Percentiles rank a stretch among this genome's conserved stretches.
Conservation (phyloP, 345 rosid genomes). For the Aquilaria sinensis region DNA sequence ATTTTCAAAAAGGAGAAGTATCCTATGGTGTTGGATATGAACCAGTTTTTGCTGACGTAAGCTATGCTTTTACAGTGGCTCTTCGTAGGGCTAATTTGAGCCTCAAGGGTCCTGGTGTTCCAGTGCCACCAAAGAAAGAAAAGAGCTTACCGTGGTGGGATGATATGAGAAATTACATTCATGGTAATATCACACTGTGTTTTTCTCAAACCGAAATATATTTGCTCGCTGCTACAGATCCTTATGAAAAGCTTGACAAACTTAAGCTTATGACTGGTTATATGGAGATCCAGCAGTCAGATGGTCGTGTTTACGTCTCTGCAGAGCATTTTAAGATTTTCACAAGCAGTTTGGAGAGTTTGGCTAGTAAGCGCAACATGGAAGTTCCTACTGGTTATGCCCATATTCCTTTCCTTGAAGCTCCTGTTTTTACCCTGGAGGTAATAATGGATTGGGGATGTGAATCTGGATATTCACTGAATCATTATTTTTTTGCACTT, state of each 20-base stretch:
- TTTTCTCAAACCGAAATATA: conserved; percentile 63
- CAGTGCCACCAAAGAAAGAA: conserved; percentile 64
- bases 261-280: conserved; percentile 51
- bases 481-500: conserved; percentile 81
- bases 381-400: conserved; percentile 39
- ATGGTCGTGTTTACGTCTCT: conserved; percentile 65
- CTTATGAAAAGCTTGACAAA: conserved; percentile 84
- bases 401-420: conserved; percentile 55
- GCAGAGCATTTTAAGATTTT: conserved; percentile 67
- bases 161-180: conserved; percentile 88
- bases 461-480: conserved; percentile 69
- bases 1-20: conserved; percentile 63
- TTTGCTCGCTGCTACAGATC: conserved; percentile 80
- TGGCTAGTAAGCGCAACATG: conserved; percentile 46
- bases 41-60: conserved; percentile 80
- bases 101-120: conserved; percentile 44
- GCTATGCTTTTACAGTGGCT: conserved; percentile 91
- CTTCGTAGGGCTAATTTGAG: conserved; percentile 92
- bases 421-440: conserved; percentile 67
- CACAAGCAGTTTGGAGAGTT: conserved; percentile 75
- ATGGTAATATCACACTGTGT: conserved; percentile 54
- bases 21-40: conserved; percentile 89
- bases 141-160: conserved; percentile 97
- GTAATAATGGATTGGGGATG: conserved; percentile 88
- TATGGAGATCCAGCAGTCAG: conserved; percentile 84